Base-by-base conservation (phyloP, 2,329 filamentous ascomycete species). In the Diaporthe capsici region DNA sequence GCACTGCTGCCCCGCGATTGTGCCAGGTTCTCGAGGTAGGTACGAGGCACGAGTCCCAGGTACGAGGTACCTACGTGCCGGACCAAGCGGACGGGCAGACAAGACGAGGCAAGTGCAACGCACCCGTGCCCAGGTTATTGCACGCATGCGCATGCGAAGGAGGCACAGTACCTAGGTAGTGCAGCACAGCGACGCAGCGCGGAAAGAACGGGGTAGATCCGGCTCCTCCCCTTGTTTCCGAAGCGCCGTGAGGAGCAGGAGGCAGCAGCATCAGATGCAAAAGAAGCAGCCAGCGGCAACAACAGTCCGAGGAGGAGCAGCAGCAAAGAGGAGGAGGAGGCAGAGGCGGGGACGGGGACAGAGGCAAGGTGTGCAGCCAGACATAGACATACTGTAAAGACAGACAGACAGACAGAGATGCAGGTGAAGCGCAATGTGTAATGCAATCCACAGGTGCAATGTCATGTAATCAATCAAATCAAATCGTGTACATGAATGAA, bases 1-100 rank as follows among this genome's bases (percentile, higher is more conserved):
- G 63, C 63, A 51, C 28, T 39, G 47, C 13, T 53, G 65, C 65
- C 65, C 65, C 65, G 65, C 65, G 47, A 68, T 68, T 68, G 65
- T 68, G 47, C 65, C 47, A 53, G 65, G 65, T 68, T 68, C 44
- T 34, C n/a, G 13, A 44, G 20, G 28, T n/a, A 37, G 31, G 65
- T 25, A 39, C 10, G 34, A 53, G 65, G 47, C 7, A 28, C 65
- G 28, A 31, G 60, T 42, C n/a, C 42, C n/a, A 28, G 13, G 60
- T 44, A 28, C 15, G 39, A 17, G 15, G 39, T 34, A 34, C 61
- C 28, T 67, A 22, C 37, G 17, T 67, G 61, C 17, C 47, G 60
- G 60, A 9, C 60, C 60, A 25, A n/a, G 34, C 42, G 12, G 58
- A 25, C n/a, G 15, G 58, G 17, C 58, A 42, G 58, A 25, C 58